Percentiles rank a stretch among this genome's conserved stretches.
phyloP scores from a whole-genome alignment of 1,139 yeast genomes.

The Candida smagusa region DNA sequence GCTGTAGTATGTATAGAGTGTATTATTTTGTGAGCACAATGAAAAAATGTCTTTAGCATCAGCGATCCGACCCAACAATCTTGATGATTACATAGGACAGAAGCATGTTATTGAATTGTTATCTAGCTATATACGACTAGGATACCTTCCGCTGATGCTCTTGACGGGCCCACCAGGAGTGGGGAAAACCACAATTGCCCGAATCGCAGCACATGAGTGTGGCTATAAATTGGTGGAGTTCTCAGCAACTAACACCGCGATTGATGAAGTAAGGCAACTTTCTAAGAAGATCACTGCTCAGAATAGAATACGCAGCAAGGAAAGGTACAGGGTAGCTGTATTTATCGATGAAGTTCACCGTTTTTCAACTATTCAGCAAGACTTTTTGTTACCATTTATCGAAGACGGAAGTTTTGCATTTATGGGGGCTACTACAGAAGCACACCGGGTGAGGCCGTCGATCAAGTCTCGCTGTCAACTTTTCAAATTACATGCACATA shows the following conservation, averaged over 20 bases:
- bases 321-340: slow-evolving; percentile 27
- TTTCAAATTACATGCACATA: slow-evolving; percentile 24
- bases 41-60: slow-evolving; percentile 18
- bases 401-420: slow-evolving; percentile 41
- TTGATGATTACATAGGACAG: slow-evolving; percentile 38
- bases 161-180: slow-evolving; percentile 47
- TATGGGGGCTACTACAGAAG: slow-evolving; percentile 47
- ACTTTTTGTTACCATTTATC: slow-evolving; percentile 37
- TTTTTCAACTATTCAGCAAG: slow-evolving; percentile 39
- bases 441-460: slow-evolving; percentile 32
- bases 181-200: slow-evolving; percentile 46
- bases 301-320: slow-evolving; percentile 19
- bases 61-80: slow-evolving; percentile 24
- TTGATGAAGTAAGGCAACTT: slow-evolving; percentile 26
- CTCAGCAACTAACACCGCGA: slow-evolving; percentile 39
- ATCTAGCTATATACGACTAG: slow-evolving; percentile 29
- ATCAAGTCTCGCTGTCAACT: slow-evolving; percentile 41
- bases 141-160: slow-evolving; percentile 44
- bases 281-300: slow-evolving; percentile 22
- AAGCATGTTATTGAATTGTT: slow-evolving; percentile 30
- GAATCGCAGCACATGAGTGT: slow-evolving; percentile 31
- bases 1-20: neutral
- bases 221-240: slow-evolving; percentile 37
- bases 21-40: neutral
- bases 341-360: slow-evolving; percentile 47